A percentile compares a stretch with the other conserved stretches of the same genome.
These are phyloP conservation scores for Aegilops tauschii DNA, from an alignment of 176 grass and related monocot genomes.

Conservation along the genomic window DNA sequence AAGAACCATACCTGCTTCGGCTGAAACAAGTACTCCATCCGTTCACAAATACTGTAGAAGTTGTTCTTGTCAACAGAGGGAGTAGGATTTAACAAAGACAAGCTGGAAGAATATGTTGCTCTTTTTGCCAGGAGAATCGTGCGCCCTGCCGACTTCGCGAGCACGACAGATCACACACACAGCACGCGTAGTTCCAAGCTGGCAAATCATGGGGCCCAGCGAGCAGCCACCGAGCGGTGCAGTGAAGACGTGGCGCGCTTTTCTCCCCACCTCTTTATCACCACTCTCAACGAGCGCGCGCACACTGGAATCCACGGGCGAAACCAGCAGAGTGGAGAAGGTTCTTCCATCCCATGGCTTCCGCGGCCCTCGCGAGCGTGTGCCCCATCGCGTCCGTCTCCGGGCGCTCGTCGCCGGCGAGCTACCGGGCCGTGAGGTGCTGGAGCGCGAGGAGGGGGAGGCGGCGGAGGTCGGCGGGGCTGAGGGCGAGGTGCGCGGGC, in stretches of 20 bases:
- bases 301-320: background rate
- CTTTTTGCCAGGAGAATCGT: background rate
- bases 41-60: too few relatives aligned
- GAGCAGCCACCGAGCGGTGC: background rate
- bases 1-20: too few relatives aligned
- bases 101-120: background rate
- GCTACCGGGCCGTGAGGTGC: slow-evolving; percentile 21
- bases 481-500: slow-evolving; percentile 22
- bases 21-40: too few relatives aligned
- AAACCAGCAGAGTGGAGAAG: background rate
- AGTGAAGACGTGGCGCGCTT: slow-evolving; percentile 25
- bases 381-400: slow-evolving; percentile 17
- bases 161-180: background rate
- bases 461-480: slow-evolving; percentile 32
- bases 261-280: background rate
- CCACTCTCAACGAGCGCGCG: background rate
- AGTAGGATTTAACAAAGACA: too few relatives aligned
- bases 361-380: slow-evolving; percentile 9
- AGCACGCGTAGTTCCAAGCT: background rate
- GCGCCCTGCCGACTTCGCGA: background rate
- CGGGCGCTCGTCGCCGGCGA: background rate
- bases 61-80: too few relatives aligned
- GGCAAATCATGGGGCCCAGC: background rate
- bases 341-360: slow-evolving; percentile 3
- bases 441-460: slow-evolving; percentile 25